Conservation (phyloP, 1,284 basidiomycete genomes). For the Irpex sp. region DNA sequence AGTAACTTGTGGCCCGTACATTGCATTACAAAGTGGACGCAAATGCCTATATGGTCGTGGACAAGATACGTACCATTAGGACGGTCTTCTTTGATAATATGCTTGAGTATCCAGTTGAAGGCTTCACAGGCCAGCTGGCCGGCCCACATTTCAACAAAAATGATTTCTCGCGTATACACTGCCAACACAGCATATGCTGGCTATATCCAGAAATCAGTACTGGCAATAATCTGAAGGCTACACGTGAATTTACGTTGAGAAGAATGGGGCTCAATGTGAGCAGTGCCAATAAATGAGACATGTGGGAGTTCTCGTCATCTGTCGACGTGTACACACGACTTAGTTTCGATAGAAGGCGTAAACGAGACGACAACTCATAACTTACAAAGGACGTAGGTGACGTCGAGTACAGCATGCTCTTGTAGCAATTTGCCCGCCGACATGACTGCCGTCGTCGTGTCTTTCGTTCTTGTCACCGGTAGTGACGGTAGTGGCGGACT, state of each 20-base stretch:
- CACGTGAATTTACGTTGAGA: constrained; percentile 54
- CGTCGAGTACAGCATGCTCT: constrained; percentile 38
- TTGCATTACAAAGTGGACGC: background rate
- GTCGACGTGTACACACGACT: background rate
- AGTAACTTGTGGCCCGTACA: too few species aligned
- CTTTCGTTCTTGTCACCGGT: background rate
- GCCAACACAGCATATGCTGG: constrained; percentile 76
- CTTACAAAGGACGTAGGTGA: constrained; percentile 69
- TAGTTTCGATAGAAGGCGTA: constrained; percentile 1
- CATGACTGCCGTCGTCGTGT: background rate
- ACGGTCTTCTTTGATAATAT: constrained; percentile 62
- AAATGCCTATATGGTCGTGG: background rate
- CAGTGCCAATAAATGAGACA: constrained; percentile 63
- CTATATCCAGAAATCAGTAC: constrained; percentile 31
- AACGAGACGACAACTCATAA: constrained; percentile 5
- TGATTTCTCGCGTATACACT: constrained; percentile 73
- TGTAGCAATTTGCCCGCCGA: background rate
- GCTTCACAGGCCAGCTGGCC: constrained; percentile 76
- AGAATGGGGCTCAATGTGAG: constrained; percentile 75
- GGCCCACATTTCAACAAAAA: constrained; percentile 78
- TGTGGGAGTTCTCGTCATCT: constrained; percentile 67
- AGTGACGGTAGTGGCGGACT: background rate
- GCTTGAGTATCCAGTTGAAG: constrained; percentile 72
- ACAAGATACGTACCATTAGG: constrained; percentile 50
- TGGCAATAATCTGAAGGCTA: background rate